These are phyloP conservation scores for Fusarium robinianum DNA, from an alignment of 2,329 filamentous ascomycete species.

Conservation along the genomic window DNA sequence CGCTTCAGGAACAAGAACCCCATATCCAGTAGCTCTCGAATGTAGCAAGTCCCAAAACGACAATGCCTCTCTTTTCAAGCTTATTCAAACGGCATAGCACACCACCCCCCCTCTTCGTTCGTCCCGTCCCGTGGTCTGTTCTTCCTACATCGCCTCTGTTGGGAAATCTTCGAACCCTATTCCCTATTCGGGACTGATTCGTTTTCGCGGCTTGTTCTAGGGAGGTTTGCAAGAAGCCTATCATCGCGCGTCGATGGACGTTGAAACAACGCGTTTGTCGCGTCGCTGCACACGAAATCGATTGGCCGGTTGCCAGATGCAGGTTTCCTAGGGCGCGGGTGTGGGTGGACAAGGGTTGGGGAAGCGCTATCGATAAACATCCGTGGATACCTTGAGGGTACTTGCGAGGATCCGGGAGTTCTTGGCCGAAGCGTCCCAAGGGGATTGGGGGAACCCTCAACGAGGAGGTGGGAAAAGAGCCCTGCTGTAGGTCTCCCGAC, in stretches of 20 bases:
- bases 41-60: constrained; percentile 15
- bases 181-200: constrained; percentile 3
- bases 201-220: constrained; percentile 5
- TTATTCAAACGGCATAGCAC: constrained; percentile 6
- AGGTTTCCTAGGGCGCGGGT: constrained; percentile 23
- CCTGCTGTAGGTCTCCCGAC: constrained; percentile 25
- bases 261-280: constrained; percentile 34
- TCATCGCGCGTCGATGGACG: constrained; percentile 20
- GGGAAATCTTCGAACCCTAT: not conserved
- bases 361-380: constrained; percentile 39
- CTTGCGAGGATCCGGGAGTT: constrained; percentile 18
- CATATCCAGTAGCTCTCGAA: constrained; percentile 6
- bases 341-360: constrained; percentile 15
- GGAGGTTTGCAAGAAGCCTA: constrained; percentile 14
- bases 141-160: constrained; percentile 4
- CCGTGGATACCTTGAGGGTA: constrained; percentile 18
- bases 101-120: too few species aligned
- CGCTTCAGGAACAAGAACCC: not conserved
- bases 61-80: not conserved
- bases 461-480: constrained; percentile 7
- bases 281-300: constrained; percentile 26
- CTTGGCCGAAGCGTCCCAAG: too few species aligned
- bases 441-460: constrained; percentile 8
- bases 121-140: too few species aligned
- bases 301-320: constrained; percentile 31